phyloP scores from a whole-genome alignment of 805 yeast species.

The Limtongozyma cylindracea region DNA sequence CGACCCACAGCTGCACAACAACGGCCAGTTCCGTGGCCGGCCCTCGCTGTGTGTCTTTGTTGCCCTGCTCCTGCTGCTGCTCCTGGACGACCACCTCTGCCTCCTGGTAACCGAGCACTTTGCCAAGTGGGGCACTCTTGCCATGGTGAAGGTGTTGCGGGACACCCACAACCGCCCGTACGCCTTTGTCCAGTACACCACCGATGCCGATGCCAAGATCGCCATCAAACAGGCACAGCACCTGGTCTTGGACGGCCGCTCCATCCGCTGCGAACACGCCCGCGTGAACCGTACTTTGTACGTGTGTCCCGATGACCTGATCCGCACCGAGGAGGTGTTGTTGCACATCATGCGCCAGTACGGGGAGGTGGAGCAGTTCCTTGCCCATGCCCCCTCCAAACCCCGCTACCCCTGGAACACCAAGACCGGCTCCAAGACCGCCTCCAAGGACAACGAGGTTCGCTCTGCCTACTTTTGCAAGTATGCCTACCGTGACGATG shows the following conservation, averaged over 20 bases:
- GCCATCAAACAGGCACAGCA: conserved; percentile 55
- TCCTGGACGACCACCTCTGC: conserved; percentile 48
- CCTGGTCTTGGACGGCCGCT: conserved; percentile 42
- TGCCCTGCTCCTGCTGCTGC: conserved; percentile 45
- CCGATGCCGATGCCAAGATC: conserved; percentile 36
- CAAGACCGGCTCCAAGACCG: conserved; percentile 5
- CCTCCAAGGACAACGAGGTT: conserved; percentile 11
- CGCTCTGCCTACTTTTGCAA: conserved; percentile 78
- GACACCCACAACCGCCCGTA: conserved; percentile 69
- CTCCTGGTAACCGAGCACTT: conserved; percentile 46
- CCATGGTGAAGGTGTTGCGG: conserved; percentile 58
- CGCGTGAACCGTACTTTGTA: conserved; percentile 74
- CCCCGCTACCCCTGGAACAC: conserved; percentile 22
- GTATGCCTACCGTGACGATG: conserved; percentile 67
- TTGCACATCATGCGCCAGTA: conserved; percentile 20
- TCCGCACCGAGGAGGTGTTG: no score
- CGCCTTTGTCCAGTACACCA: conserved; percentile 73
- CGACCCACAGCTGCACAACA: no score
- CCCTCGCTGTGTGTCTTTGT: conserved; percentile 82
- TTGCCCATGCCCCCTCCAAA: no score
- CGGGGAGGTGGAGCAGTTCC: conserved; percentile 74
- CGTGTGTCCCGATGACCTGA: conserved; percentile 15
- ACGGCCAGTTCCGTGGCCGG: no score
- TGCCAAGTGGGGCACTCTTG: conserved; percentile 40
- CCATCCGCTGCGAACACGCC: conserved; percentile 74